A percentile compares a stretch with the other conserved stretches of the same genome.
Conservation (phyloP, 2,329 filamentous ascomycete species). For the Cyclaneusma minus region DNA sequence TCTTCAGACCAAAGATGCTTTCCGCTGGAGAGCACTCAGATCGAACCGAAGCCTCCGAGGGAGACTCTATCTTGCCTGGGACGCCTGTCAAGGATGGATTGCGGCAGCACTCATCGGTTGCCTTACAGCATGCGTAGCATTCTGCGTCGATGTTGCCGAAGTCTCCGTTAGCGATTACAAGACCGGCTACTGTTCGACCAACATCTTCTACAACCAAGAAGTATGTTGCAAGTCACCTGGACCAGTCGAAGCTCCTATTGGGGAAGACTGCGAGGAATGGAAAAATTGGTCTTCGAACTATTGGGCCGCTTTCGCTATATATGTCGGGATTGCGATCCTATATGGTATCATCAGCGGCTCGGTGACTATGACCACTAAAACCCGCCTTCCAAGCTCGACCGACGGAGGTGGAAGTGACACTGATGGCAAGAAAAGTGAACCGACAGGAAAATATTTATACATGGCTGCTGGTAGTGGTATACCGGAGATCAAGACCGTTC, state of each 20-base stretch:
- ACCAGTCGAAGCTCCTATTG: constrained; percentile 6
- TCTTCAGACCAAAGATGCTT: constrained; percentile 36
- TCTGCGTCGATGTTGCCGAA: constrained; percentile 36
- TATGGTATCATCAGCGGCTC: constrained; percentile 33
- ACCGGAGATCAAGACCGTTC: constrained; percentile 45
- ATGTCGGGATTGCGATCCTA: constrained; percentile 29
- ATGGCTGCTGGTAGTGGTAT: constrained; percentile 43
- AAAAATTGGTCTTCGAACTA: constrained; percentile 18
- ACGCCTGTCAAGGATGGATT: constrained; percentile 38
- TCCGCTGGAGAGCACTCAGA: constrained; percentile 30
- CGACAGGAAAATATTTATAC: constrained; percentile 34
- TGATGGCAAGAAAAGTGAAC: constrained; percentile 4
- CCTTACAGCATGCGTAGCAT: constrained; percentile 38
- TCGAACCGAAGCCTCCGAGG: constrained; percentile 25
- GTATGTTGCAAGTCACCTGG: constrained; percentile 26
- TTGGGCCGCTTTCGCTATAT: constrained; percentile 27
- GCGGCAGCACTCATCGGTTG: constrained; percentile 35
- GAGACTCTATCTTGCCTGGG: constrained; percentile 24
- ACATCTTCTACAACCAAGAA: constrained; percentile 29
- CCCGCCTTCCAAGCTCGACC: constrained; percentile 27
- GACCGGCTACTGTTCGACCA: constrained; percentile 33
- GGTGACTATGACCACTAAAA: constrained; percentile 32
- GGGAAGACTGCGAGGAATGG: constrained; percentile 14
- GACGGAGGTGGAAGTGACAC: constrained; percentile 7
- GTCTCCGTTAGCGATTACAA: constrained; percentile 41